phyloP scores from a whole-genome alignment of 2,329 filamentous ascomycete species.

The Scopulariopsis brevicaulis region DNA sequence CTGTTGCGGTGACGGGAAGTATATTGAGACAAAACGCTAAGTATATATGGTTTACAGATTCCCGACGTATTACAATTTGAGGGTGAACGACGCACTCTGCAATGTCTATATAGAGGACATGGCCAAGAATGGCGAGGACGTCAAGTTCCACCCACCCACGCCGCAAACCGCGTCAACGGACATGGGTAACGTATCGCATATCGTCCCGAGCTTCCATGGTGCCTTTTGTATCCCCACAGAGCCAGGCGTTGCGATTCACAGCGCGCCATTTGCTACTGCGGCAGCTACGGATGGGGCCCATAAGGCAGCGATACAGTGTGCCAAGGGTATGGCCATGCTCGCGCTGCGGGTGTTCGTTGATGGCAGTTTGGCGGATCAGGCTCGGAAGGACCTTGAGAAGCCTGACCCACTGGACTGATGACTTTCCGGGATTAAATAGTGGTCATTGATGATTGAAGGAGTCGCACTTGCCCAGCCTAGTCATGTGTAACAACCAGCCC shows the following conservation, averaged over 20 bases:
- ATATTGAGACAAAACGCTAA: background rate
- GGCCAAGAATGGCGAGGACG: slow-evolving; percentile 18
- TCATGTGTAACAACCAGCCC: no score
- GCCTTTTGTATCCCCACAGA: slow-evolving; percentile 25
- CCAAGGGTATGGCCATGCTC: slow-evolving; percentile 30
- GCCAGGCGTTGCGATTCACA: slow-evolving; percentile 16
- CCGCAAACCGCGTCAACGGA: slow-evolving; percentile 28
- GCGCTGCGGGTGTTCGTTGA: slow-evolving; percentile 16
- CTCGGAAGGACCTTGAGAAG: background rate
- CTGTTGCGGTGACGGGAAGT: background rate
- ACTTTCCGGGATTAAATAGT: no score
- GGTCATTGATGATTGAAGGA: no score
- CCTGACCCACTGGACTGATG: background rate
- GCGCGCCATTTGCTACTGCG: slow-evolving; percentile 28
- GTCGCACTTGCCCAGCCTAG: no score
- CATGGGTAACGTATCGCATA: slow-evolving; percentile 39
- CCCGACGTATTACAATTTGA: slow-evolving; percentile 29
- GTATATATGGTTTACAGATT: background rate
- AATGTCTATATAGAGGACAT: slow-evolving; percentile 30
- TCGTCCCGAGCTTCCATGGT: slow-evolving; percentile 33
- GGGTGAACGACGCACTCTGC: slow-evolving; percentile 31
- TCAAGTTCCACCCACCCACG: slow-evolving; percentile 13
- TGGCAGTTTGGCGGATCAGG: background rate
- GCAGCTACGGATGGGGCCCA: slow-evolving; percentile 25
- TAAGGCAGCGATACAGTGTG: slow-evolving; percentile 26